A percentile compares a stretch with the other conserved stretches of the same genome.
phyloP scores from a whole-genome alignment of 108 stramenopile genomes.

The Cylindrotheca closterium region DNA sequence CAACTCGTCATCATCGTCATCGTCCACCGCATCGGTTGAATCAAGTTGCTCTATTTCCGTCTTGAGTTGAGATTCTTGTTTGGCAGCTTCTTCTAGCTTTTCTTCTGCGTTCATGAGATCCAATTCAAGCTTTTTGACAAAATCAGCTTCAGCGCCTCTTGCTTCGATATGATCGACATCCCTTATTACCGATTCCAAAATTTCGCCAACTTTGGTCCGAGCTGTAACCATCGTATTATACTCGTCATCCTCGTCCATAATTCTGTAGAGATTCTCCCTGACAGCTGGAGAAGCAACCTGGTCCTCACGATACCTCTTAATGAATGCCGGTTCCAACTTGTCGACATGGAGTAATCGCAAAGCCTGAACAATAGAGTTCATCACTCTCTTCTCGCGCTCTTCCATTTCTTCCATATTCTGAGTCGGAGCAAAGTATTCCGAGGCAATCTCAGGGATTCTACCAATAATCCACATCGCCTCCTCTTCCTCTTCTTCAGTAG shows the following conservation, averaged over 20 bases:
- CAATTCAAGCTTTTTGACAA: slow-evolving; percentile 48
- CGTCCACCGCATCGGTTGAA: slow-evolving; percentile 21
- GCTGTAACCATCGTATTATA: slow-evolving; percentile 73
- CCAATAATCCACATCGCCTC: slow-evolving; percentile 81
- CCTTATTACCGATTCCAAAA: slow-evolving; percentile 36
- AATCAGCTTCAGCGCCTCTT: slow-evolving; percentile 31
- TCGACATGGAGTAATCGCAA: slow-evolving; percentile 75
- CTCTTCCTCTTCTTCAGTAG: slow-evolving; percentile 70
- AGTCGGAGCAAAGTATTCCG: slow-evolving; percentile 50
- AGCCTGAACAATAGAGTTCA: slow-evolving; percentile 66
- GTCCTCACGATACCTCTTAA: slow-evolving; percentile 77
- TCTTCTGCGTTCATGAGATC: slow-evolving; percentile 46
- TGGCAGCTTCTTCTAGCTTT: slow-evolving; percentile 55
- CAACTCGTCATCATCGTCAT: slow-evolving; percentile 62
- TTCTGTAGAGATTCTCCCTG: slow-evolving; percentile 65
- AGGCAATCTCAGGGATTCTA: slow-evolving; percentile 67
- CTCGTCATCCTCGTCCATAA: slow-evolving; percentile 85
- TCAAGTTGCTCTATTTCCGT: slow-evolving; percentile 55
- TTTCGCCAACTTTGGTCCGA: slow-evolving; percentile 58
- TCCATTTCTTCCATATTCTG: slow-evolving; percentile 44
- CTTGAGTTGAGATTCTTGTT: slow-evolving; percentile 59
- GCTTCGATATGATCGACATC: slow-evolving; percentile 33
- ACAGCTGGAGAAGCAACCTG: slow-evolving; percentile 70
- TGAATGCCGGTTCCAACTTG: slow-evolving; percentile 82
- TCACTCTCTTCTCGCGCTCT: slow-evolving; percentile 49